Evolutionary conservation across 805 yeast genomes (phyloP).

Genomic region (Suhomyces vadensis): DNA sequence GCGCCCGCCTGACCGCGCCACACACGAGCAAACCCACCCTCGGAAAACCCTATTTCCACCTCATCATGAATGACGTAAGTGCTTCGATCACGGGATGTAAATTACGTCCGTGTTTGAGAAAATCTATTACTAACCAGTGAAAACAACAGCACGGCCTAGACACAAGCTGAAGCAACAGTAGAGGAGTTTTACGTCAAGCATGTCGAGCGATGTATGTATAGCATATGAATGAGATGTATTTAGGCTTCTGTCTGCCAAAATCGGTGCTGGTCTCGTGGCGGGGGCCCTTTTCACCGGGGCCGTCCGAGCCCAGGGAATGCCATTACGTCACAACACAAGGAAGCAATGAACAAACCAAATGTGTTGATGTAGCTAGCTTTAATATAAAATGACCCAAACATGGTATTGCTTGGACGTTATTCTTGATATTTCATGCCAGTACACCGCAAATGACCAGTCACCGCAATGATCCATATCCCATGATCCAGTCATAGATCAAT

Average conservation of each 20-base stretch:
- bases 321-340: slow-evolving; percentile 7
- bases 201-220: slow-evolving; percentile 15
- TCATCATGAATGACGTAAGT: slow-evolving; percentile 6
- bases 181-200: slow-evolving; percentile 1
- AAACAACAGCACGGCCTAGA: background rate
- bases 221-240: too few relatives aligned
- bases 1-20: too few relatives aligned
- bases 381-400: background rate
- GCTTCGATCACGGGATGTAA: slow-evolving; percentile 3
- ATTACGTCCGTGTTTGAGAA: background rate
- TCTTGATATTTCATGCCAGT: too few relatives aligned
- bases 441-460: too few relatives aligned
- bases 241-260: too few relatives aligned
- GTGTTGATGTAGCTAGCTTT: too few relatives aligned
- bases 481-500: too few relatives aligned
- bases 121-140: background rate
- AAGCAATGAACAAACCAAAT: slow-evolving; percentile 2
- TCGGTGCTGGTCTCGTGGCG: background rate
- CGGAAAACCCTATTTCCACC: background rate
- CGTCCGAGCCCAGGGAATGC: slow-evolving; percentile 1
- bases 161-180: background rate
- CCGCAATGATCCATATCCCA: too few relatives aligned
- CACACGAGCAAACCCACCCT: too few relatives aligned
- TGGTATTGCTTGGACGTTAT: too few relatives aligned
- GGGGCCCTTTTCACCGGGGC: too few relatives aligned